Evolutionary conservation across 306 rosid genomes (phyloP).

Genomic region (Quercus berberidifolia): DNA sequence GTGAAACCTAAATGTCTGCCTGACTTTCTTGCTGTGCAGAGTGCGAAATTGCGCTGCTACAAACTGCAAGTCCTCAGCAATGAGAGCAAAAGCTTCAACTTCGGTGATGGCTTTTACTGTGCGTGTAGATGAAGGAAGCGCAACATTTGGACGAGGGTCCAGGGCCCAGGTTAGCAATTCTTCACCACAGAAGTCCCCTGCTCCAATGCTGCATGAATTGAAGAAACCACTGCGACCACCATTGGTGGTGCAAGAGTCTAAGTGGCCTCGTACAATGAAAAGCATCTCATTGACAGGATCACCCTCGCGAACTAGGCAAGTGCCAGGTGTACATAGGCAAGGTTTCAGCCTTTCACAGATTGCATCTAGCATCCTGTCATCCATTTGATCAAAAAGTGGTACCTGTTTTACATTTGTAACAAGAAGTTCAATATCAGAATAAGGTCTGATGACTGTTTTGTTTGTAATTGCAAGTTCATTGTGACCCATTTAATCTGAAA

Average conservation of each 20-base stretch:
- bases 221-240: constrained; percentile 60
- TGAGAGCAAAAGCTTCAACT: constrained; percentile 66
- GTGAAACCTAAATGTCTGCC: constrained; percentile 43
- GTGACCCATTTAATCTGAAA: not conserved
- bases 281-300: constrained; percentile 54
- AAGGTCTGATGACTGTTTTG: not conserved
- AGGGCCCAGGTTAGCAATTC: constrained; percentile 59
- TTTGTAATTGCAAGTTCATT: not conserved
- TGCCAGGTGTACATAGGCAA: constrained; percentile 36
- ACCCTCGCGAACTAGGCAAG: constrained; percentile 48
- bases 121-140: constrained; percentile 51
- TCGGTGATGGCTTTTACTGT: constrained; percentile 45
- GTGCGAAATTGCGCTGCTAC: constrained; percentile 58
- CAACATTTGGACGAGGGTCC: constrained; percentile 39
- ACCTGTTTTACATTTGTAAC: constrained; percentile 30
- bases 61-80: constrained; percentile 44
- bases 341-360: constrained; percentile 61
- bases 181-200: constrained; percentile 65
- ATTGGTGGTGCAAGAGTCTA: constrained; percentile 52
- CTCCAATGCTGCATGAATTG: constrained; percentile 43
- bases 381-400: constrained; percentile 58
- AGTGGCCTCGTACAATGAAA: constrained; percentile 47
- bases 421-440: not conserved
- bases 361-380: constrained; percentile 51
- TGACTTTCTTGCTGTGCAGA: constrained; percentile 45